A percentile compares a stretch with the other conserved stretches of the same genome.
These are phyloP conservation scores for Aquilaria malaccensis DNA, from an alignment of 345 rosid species.

Conservation along the genomic window DNA sequence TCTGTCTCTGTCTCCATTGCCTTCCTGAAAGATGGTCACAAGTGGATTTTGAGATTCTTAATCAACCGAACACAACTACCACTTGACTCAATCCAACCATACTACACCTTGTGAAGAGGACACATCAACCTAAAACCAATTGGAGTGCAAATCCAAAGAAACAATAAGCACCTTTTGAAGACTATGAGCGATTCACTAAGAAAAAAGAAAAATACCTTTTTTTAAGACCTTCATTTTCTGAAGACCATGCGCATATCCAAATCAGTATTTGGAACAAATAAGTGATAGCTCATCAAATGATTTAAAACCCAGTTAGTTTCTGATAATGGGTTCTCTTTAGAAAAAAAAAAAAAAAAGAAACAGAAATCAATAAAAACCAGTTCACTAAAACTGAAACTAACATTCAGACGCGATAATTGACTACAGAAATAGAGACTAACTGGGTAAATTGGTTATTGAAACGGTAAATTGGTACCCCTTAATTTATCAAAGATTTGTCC, in stretches of 20 bases:
- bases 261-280: too few species aligned
- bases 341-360: neutral
- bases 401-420: neutral
- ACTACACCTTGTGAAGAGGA: neutral
- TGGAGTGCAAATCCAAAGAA: too few species aligned
- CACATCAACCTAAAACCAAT: too few species aligned
- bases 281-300: too few species aligned
- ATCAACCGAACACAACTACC: neutral
- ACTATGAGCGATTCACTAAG: too few species aligned
- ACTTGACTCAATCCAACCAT: neutral
- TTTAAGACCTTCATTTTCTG: too few species aligned
- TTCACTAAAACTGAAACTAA: too few species aligned
- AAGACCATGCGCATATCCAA: too few species aligned
- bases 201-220: too few species aligned
- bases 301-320: too few species aligned
- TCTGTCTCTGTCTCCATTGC: constrained; percentile 73
- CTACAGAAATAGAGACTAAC: too few species aligned
- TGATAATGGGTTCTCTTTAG: neutral
- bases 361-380: neutral
- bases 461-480: constrained; percentile 29
- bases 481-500: constrained; percentile 72
- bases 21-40: constrained; percentile 36
- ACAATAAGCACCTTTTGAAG: too few species aligned
- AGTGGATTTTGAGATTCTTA: neutral
- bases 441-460: neutral